Percentiles rank a stretch among this genome's conserved stretches.
Conservation (phyloP, 202 grass and related monocot species). For the Eragrostis tef region DNA sequence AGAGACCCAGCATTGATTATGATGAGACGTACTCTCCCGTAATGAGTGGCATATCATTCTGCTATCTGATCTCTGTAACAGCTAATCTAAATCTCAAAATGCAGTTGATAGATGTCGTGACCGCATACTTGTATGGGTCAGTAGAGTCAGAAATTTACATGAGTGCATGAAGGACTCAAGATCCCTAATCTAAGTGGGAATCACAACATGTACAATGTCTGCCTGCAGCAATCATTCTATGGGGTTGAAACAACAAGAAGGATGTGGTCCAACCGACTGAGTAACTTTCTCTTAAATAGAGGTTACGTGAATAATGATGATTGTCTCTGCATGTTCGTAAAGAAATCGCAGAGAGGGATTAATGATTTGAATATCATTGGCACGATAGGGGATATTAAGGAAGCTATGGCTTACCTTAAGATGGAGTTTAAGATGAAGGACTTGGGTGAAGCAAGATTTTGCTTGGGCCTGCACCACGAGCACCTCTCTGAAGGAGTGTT, state of each 20-base stretch:
- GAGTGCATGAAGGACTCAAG: not conserved
- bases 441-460: not conserved
- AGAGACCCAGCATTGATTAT: no score
- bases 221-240: not conserved
- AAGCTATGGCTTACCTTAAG: not conserved
- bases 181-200: not conserved
- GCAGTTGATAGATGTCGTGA: not conserved
- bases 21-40: no score
- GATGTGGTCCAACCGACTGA: not conserved
- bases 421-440: not conserved
- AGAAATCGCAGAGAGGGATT: not conserved
- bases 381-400: not conserved
- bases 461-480: not conserved
- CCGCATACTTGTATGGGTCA: not conserved
- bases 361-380: not conserved
- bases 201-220: not conserved
- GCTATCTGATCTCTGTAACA: no score
- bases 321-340: not conserved
- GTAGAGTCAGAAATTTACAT: not conserved
- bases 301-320: not conserved
- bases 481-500: not conserved
- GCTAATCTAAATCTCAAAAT: not conserved
- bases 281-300: not conserved
- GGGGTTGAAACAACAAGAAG: not conserved
- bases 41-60: no score